Conservation (phyloP, 805 yeast species). For the Cyberlindnera maclurae region DNA sequence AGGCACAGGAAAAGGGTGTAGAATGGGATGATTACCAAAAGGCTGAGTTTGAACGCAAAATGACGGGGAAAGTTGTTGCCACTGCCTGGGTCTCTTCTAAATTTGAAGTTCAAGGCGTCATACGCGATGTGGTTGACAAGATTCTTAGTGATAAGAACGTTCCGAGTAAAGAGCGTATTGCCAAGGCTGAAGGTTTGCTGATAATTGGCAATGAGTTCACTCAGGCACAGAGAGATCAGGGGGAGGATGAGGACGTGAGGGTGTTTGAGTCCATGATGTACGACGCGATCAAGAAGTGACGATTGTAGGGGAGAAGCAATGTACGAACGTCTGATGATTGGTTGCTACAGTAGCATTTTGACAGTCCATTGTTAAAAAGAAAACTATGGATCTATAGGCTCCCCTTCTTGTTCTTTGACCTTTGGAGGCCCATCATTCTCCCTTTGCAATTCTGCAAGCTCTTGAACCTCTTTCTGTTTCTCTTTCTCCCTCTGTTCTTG, state of each 20-base stretch:
- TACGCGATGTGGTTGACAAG: slow-evolving; percentile 75
- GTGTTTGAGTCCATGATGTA: slow-evolving; percentile 90
- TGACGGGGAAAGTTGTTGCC: slow-evolving; percentile 84
- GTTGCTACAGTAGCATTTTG: too few relatives aligned
- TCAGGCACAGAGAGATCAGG: slow-evolving; percentile 75
- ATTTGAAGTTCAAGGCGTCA: slow-evolving; percentile 73
- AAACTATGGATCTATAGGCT: slow-evolving; percentile 1
- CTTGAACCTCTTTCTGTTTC: slow-evolving; percentile 7
- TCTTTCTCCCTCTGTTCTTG: slow-evolving; percentile 9
- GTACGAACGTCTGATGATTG: too few relatives aligned
- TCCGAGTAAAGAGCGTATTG: slow-evolving; percentile 51
- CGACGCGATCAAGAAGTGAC: slow-evolving; percentile 30
- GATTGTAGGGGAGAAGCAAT: too few relatives aligned
- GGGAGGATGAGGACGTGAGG: slow-evolving; percentile 65
- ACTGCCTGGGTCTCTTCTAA: slow-evolving; percentile 95
- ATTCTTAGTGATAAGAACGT: slow-evolving; percentile 65
- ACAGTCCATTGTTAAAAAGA: too few relatives aligned
- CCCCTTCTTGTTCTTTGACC: slow-evolving; percentile 10
- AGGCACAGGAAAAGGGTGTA: slow-evolving; percentile 54
- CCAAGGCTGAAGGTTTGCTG: slow-evolving; percentile 74
- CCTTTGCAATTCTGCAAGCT: slow-evolving; percentile 44
- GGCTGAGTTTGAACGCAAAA: slow-evolving; percentile 71
- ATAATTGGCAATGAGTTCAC: slow-evolving; percentile 66
- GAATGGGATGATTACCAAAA: slow-evolving; percentile 49
- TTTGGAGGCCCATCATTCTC: slow-evolving; percentile 38